These are phyloP conservation scores for Glycyrrhiza uralensis DNA, from an alignment of 306 rosid genomes.

Conservation along the genomic window DNA sequence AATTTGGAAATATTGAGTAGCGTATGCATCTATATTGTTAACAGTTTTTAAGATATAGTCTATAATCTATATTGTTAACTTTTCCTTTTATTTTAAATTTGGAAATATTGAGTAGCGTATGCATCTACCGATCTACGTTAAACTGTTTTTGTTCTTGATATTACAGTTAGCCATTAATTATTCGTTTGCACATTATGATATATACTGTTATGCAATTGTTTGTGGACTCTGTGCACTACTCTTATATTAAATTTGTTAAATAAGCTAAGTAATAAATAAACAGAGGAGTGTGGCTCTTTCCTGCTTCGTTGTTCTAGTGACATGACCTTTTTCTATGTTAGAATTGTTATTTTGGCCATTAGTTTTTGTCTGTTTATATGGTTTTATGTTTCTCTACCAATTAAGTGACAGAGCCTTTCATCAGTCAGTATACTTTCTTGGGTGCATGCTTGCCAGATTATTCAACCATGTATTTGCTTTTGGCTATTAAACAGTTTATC, in stretches of 20 bases:
- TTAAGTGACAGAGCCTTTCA: neutral
- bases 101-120: neutral
- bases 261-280: slow-evolving; percentile 6
- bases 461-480: slow-evolving; percentile 5
- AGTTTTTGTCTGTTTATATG: neutral
- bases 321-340: neutral
- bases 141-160: neutral
- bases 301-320: neutral
- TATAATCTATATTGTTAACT: slow-evolving; percentile 1
- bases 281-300: neutral
- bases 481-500: neutral
- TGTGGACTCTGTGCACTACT: neutral
- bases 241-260: neutral
- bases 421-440: neutral
- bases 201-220: neutral
- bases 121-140: neutral
- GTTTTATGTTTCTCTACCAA: neutral
- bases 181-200: neutral
- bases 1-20: slow-evolving; percentile 4
- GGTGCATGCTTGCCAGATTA: neutral
- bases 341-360: neutral
- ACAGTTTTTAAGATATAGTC: slow-evolving; percentile 22
- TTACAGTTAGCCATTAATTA: slow-evolving; percentile 5
- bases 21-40: slow-evolving; percentile 29
- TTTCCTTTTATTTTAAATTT: neutral